phyloP scores from a whole-genome alignment of 2,329 filamentous ascomycete genomes.

The Arthrobotrys conoides region DNA sequence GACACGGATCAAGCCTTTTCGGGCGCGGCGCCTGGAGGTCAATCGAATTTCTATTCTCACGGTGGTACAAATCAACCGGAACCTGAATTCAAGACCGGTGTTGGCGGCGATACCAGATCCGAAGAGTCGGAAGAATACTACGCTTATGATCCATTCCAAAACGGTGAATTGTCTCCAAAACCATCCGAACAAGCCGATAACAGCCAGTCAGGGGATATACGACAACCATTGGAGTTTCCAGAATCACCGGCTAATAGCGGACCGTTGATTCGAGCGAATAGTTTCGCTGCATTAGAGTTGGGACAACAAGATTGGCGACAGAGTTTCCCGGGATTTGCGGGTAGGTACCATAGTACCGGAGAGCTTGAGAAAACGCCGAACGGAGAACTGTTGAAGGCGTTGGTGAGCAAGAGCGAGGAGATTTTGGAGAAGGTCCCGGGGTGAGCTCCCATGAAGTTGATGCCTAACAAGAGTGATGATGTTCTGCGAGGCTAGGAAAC shows the following conservation, averaged over 20 bases:
- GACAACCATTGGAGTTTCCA: not conserved
- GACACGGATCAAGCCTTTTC: too few relatives aligned
- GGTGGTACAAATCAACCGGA: too few relatives aligned
- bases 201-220: slow-evolving; percentile 10
- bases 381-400: not conserved
- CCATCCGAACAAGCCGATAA: slow-evolving; percentile 25
- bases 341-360: slow-evolving; percentile 9
- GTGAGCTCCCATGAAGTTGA: not conserved
- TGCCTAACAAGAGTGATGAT: slow-evolving; percentile 35
- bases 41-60: slow-evolving; percentile 3
- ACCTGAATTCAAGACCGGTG: too few relatives aligned
- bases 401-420: slow-evolving; percentile 31
- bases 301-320: not conserved
- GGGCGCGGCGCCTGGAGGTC: too few relatives aligned
- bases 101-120: not conserved
- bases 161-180: not conserved
- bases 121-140: slow-evolving; percentile 3
- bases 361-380: not conserved
- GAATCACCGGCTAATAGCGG: not conserved
- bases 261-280: slow-evolving; percentile 2
- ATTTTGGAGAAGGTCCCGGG: not conserved
- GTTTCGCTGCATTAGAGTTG: not conserved
- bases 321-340: not conserved
- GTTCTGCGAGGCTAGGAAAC: not conserved
- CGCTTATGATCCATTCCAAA: not conserved